phyloP scores from a whole-genome alignment of 2,329 filamentous ascomycete species.

The Metarhizium sp. region DNA sequence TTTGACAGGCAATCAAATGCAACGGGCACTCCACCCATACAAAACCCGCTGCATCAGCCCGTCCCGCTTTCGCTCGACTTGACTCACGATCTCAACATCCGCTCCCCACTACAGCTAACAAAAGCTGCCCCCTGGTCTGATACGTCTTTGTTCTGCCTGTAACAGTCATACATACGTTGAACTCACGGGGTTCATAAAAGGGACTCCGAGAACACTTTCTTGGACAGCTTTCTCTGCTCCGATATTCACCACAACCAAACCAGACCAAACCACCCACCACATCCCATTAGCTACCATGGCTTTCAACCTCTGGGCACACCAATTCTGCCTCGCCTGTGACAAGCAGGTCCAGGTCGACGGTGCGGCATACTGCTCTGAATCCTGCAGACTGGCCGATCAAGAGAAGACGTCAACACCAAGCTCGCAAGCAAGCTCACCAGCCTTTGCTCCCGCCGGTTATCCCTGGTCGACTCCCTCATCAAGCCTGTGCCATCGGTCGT shows the following conservation, averaged over 20 bases:
- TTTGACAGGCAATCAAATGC: background rate
- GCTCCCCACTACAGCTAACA: conserved; percentile 4
- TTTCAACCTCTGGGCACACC: conserved; percentile 66
- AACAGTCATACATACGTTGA: background rate
- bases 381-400: conserved; percentile 79
- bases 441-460: conserved; percentile 40
- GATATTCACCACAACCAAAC: conserved; percentile 7
- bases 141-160: background rate
- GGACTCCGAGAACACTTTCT: background rate
- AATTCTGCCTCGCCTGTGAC: conserved; percentile 92
- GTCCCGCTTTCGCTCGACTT: conserved; percentile 10
- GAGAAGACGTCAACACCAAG: conserved; percentile 57
- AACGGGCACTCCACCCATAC: conserved; percentile 3
- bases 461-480: conserved; percentile 30
- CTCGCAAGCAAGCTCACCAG: conserved; percentile 50
- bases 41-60: conserved; percentile 1
- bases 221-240: conserved; percentile 4
- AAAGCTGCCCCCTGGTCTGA: background rate
- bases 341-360: conserved; percentile 64
- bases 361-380: conserved; percentile 83
- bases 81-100: conserved; percentile 11
- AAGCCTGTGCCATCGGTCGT: background rate
- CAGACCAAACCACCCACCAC: conserved; percentile 11
- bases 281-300: conserved; percentile 30
- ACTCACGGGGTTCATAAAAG: conserved; percentile 1